A percentile compares a stretch with the other conserved stretches of the same genome.
Evolutionary conservation across 768 basidiomycete species (phyloP).

Genomic region (Phaffia australis): DNA sequence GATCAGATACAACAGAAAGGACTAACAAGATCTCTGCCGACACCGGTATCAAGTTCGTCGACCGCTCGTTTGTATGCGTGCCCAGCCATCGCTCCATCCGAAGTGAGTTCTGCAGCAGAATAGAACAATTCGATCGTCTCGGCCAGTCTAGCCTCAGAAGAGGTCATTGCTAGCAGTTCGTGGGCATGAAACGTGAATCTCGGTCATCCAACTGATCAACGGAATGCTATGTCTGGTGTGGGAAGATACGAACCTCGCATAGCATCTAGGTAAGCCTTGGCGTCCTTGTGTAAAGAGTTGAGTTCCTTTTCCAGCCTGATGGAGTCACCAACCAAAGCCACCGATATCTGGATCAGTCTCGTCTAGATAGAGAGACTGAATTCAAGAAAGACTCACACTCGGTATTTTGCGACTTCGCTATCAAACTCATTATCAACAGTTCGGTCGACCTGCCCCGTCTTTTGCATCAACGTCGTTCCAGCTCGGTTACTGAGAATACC

Average conservation of each 20-base stretch:
- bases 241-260: conserved; percentile 60
- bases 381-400: conserved; percentile 50
- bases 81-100: conserved; percentile 90
- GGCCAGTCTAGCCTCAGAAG: conserved; percentile 81
- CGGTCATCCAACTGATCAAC: neutral
- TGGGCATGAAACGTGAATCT: neutral
- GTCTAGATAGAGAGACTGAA: neutral
- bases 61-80: conserved; percentile 93
- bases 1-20: conserved; percentile 1
- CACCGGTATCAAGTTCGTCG: conserved; percentile 78
- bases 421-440: conserved; percentile 89
- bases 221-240: neutral
- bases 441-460: conserved; percentile 94
- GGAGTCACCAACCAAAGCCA: neutral
- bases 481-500: conserved; percentile 50
- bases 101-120: conserved; percentile 59
- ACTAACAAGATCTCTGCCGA: conserved; percentile 67
- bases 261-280: conserved; percentile 86
- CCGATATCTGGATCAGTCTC: neutral
- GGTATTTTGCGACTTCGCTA: conserved; percentile 82
- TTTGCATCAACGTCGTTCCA: conserved; percentile 89
- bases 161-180: conserved; percentile 63
- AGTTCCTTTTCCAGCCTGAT: conserved; percentile 92
- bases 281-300: conserved; percentile 81
- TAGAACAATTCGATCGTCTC: conserved; percentile 93